These are phyloP conservation scores for Calvatia gigantea DNA, from an alignment of 768 basidiomycete species.

Conservation along the genomic window DNA sequence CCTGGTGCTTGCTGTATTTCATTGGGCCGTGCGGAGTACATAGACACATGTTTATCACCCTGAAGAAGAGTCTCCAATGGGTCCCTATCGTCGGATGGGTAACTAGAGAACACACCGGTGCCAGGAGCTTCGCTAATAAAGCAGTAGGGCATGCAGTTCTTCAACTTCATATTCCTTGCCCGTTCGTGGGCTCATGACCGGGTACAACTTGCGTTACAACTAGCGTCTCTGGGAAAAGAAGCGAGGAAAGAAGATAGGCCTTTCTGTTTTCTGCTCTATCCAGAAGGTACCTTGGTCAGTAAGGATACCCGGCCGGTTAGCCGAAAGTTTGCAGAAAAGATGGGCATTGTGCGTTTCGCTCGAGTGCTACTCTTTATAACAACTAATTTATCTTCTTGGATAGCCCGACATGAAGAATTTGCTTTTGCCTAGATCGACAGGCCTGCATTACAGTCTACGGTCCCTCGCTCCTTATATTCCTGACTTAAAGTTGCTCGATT, in stretches of 20 bases:
- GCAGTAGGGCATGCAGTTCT: slow-evolving; percentile 88
- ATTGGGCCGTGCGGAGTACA: slow-evolving; percentile 57
- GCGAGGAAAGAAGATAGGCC: slow-evolving; percentile 69
- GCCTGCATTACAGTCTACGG: slow-evolving; percentile 80
- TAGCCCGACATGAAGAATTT: slow-evolving; percentile 77
- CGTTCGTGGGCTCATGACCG: slow-evolving; percentile 90
- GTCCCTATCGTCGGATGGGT: slow-evolving; percentile 90
- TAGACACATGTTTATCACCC: slow-evolving; percentile 79
- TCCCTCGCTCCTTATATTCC: slow-evolving; percentile 77
- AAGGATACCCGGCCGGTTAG: slow-evolving; percentile 81
- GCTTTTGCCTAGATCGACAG: slow-evolving; percentile 92
- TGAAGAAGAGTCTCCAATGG: slow-evolving; percentile 87
- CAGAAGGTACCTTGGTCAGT: slow-evolving; percentile 94
- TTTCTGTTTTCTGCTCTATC: slow-evolving; percentile 84
- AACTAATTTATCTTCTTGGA: background rate
- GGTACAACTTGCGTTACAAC: slow-evolving; percentile 56
- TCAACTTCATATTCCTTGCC: slow-evolving; percentile 88
- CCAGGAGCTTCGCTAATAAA: slow-evolving; percentile 5
- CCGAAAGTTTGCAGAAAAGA: slow-evolving; percentile 84
- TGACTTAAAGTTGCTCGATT: slow-evolving; percentile 77
- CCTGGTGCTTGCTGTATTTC: slow-evolving; percentile 81
- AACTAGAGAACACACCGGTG: slow-evolving; percentile 19
- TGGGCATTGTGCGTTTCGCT: slow-evolving; percentile 71
- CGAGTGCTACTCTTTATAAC: background rate
- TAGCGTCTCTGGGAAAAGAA: slow-evolving; percentile 65